These are phyloP conservation scores for Capsicum rhomboideum DNA, from an alignment of 257 asterid species.

Conservation along the genomic window DNA sequence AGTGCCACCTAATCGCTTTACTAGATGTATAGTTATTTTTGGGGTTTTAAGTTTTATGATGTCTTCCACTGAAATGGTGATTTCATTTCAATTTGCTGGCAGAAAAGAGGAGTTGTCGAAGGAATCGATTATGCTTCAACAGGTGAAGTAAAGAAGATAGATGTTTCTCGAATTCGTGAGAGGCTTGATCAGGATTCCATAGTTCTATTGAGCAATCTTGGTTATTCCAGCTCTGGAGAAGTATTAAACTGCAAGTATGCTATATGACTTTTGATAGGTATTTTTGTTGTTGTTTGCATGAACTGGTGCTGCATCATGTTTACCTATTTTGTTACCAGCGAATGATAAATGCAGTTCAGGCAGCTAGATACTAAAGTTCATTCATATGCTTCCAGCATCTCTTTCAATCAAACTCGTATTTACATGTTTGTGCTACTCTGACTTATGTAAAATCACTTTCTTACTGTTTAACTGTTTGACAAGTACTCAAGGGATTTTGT, in stretches of 20 bases:
- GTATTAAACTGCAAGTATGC: constrained; percentile 96
- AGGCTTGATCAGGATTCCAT: constrained; percentile 72
- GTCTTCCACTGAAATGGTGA: background rate
- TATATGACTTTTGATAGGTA: constrained; percentile 49
- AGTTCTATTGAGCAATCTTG: constrained; percentile 74
- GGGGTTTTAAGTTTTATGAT: background rate
- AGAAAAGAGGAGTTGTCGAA: constrained; percentile 91
- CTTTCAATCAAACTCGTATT: background rate
- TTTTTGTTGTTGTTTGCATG: constrained; percentile 37
- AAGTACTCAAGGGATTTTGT: background rate
- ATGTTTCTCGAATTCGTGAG: constrained; percentile 74
- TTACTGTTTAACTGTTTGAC: background rate
- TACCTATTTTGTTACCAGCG: background rate
- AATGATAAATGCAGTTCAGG: constrained; percentile 1
- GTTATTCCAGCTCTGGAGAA: constrained; percentile 94
- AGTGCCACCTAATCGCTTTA: background rate
- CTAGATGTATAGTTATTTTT: background rate
- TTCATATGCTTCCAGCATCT: background rate
- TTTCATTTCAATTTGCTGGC: constrained; percentile 16
- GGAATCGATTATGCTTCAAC: constrained; percentile 82
- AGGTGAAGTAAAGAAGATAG: constrained; percentile 94
- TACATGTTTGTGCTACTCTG: background rate
- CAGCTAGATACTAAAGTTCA: background rate
- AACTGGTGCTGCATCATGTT: constrained; percentile 4
- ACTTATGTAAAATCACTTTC: background rate